These are phyloP conservation scores for Orbilia oligospora DNA, from an alignment of 2,329 filamentous ascomycete genomes.

Conservation along the genomic window DNA sequence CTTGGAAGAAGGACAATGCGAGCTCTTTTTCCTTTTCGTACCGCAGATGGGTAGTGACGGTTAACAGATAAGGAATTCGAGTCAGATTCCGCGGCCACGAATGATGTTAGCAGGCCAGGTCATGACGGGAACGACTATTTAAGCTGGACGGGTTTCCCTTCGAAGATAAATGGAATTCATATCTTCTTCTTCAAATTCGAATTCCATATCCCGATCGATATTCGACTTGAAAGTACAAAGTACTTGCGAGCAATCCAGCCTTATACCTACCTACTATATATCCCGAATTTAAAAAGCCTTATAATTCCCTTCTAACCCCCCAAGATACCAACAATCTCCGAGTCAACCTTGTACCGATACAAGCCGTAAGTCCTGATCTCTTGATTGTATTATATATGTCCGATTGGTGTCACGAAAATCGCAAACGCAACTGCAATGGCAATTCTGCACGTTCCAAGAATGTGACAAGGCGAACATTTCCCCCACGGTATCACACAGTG, in stretches of 20 bases:
- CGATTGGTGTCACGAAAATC: slow-evolving; percentile 1
- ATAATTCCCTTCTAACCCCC: neutral
- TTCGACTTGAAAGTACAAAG: slow-evolving; percentile 9
- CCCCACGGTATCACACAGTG: slow-evolving; percentile 26
- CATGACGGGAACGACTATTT: slow-evolving; percentile 17
- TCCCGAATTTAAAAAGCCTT: neutral
- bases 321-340: neutral
- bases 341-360: slow-evolving; percentile 24
- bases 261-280: no score
- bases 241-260: no score
- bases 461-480: slow-evolving; percentile 20
- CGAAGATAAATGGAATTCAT: neutral
- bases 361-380: slow-evolving; percentile 31
- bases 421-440: neutral
- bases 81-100: slow-evolving; percentile 18
- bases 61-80: slow-evolving; percentile 16
- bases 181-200: neutral
- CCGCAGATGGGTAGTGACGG: slow-evolving; percentile 46
- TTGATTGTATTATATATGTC: neutral
- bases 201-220: slow-evolving; percentile 5
- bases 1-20: slow-evolving; percentile 6
- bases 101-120: slow-evolving; percentile 7
- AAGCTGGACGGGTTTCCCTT: slow-evolving; percentile 20
- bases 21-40: slow-evolving; percentile 26
- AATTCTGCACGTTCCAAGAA: slow-evolving; percentile 24